phyloP scores from a whole-genome alignment of 2,329 filamentous ascomycete genomes.

The Claviceps monticola region DNA sequence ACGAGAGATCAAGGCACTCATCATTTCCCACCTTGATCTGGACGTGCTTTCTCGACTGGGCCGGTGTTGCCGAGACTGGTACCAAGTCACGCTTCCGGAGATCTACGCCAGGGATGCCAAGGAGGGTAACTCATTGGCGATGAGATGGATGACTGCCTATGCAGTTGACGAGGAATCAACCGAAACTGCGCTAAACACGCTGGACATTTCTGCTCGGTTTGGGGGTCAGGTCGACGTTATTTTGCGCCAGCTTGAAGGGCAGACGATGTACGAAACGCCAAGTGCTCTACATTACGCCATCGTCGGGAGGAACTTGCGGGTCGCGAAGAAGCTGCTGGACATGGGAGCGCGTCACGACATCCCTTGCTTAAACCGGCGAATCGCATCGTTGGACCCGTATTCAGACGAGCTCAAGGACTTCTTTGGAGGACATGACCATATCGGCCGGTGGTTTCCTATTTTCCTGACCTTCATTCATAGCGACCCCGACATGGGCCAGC shows the following conservation, averaged over 20 bases:
- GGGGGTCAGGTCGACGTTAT: slow-evolving; percentile 1
- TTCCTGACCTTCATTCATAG: background rate
- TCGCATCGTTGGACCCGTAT: background rate
- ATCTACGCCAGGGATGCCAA: slow-evolving; percentile 1
- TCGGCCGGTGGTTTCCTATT: background rate
- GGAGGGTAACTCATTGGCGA: background rate
- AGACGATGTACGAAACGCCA: background rate
- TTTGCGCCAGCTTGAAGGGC: background rate
- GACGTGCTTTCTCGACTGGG: background rate
- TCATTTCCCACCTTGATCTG: background rate
- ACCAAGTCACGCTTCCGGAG: background rate
- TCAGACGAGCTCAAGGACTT: background rate
- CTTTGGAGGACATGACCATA: background rate
- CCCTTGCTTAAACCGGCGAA: background rate
- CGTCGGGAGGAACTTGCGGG: background rate
- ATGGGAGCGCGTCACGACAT: background rate
- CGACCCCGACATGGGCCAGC: background rate
- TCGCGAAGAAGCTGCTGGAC: background rate
- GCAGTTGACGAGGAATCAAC: background rate
- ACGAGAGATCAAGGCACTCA: background rate
- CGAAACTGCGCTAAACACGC: background rate
- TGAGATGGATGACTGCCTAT: slow-evolving; percentile 1
- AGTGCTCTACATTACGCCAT: slow-evolving; percentile 3
- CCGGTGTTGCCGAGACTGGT: background rate
- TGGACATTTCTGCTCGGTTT: background rate